These are phyloP conservation scores for Schoenoplectus triqueter DNA, from an alignment of 202 grass and related monocot genomes.

Conservation along the genomic window DNA sequence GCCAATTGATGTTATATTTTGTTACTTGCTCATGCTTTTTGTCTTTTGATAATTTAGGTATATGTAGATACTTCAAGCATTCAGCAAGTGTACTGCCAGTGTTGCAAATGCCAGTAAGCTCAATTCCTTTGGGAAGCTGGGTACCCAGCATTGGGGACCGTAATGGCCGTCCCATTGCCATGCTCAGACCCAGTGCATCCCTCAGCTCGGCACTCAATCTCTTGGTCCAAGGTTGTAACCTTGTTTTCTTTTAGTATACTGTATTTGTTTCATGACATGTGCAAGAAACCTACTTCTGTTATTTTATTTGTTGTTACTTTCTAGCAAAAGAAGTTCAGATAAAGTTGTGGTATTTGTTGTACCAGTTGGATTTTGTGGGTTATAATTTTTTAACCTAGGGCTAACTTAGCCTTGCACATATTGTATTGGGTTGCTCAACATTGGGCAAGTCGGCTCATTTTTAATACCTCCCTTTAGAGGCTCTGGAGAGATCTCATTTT, in stretches of 20 bases:
- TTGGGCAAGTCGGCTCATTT: neutral
- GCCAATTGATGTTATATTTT: constrained; percentile 22
- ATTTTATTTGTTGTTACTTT: neutral
- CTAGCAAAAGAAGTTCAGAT: neutral
- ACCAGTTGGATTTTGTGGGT: neutral
- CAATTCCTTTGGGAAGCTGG: constrained; percentile 91
- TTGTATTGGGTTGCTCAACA: neutral
- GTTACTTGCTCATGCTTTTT: constrained; percentile 34
- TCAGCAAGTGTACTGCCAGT: constrained; percentile 83
- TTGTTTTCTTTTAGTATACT: constrained; percentile 16
- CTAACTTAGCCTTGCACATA: neutral
- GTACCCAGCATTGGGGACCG: constrained; percentile 85
- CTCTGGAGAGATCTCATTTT: constrained; percentile 40
- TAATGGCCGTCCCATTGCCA: constrained; percentile 66
- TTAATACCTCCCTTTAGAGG: constrained; percentile 20
- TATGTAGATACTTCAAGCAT: constrained; percentile 95
- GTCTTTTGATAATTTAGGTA: constrained; percentile 60
- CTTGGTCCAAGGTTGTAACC: constrained; percentile 77
- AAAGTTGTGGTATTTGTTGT: neutral
- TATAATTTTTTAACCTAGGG: constrained; percentile 5
- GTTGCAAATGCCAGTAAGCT: constrained; percentile 75
- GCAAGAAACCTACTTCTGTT: neutral
- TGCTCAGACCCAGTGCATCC: constrained; percentile 65
- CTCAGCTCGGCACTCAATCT: constrained; percentile 83
- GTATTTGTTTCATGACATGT: constrained; percentile 7